Conservation (phyloP, 495 filamentous ascomycete species). For the Thozetella sp. region DNA sequence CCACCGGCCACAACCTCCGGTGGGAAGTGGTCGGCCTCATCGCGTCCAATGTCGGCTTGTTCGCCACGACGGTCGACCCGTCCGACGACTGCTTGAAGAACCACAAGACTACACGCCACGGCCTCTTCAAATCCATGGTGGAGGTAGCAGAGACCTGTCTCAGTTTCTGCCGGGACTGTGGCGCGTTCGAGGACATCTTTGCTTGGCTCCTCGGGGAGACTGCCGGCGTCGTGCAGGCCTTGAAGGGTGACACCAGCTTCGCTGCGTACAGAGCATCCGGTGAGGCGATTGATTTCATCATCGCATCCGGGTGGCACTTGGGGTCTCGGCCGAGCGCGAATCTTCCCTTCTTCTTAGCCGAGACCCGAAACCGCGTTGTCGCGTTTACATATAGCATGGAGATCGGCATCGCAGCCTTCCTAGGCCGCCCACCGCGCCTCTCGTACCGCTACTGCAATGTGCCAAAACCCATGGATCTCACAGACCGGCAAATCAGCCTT, state of each 20-base stretch:
- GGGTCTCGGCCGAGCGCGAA: conserved; percentile 11
- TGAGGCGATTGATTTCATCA: conserved; percentile 17
- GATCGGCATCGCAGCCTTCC: conserved; percentile 20
- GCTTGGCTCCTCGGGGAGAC: conserved; percentile 28
- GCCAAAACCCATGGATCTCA: conserved; percentile 21
- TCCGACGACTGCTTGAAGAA: conserved; percentile 18
- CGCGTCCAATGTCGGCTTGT: conserved; percentile 25
- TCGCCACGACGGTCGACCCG: conserved; percentile 20
- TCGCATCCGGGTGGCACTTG: conserved; percentile 26
- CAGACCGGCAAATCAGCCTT: conserved; percentile 17
- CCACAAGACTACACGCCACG: conserved; percentile 15
- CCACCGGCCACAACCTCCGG: conserved; percentile 25
- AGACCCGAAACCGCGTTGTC: conserved; percentile 19
- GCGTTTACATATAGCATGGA: conserved; percentile 23
- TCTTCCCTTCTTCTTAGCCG: conserved; percentile 25
- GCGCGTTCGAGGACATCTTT: conserved; percentile 23
- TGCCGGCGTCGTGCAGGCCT: conserved; percentile 12
- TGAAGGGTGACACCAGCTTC: conserved; percentile 26
- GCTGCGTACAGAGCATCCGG: conserved; percentile 22
- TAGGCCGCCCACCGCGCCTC: conserved; percentile 28
- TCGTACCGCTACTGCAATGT: conserved; percentile 31
- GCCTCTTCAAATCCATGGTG: conserved; percentile 21
- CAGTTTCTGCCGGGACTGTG: conserved; percentile 27
- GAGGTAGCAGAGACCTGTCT: conserved; percentile 26
- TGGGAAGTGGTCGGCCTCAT: conserved; percentile 34